phyloP scores from a whole-genome alignment of 1,139 yeast genomes.

The Suhomyces guaymorum region DNA sequence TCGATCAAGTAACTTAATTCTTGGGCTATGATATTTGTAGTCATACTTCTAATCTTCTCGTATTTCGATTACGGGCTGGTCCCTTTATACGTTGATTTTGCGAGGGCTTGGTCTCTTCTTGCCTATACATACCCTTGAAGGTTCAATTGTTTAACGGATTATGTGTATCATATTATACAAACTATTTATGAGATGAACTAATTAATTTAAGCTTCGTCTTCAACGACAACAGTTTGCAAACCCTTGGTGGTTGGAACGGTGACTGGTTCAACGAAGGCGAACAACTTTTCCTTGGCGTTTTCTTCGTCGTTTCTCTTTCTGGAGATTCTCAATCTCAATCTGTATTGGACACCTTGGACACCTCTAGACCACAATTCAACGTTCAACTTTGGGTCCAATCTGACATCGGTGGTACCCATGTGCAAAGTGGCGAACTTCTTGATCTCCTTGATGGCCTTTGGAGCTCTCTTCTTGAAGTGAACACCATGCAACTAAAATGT shows the following conservation, averaged over 20 bases:
- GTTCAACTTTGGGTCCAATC: slow-evolving; percentile 98
- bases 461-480: slow-evolving; percentile 99
- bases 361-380: slow-evolving; percentile 99
- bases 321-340: slow-evolving; percentile 98
- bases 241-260: slow-evolving; percentile 94
- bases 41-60: too few relatives aligned
- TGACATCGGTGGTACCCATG: slow-evolving; percentile 99
- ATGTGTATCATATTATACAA: slow-evolving; percentile 15
- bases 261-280: slow-evolving; percentile 98
- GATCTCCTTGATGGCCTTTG: slow-evolving; percentile 99
- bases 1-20: too few relatives aligned
- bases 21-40: too few relatives aligned
- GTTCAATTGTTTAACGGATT: slow-evolving; percentile 11
- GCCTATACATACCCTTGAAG: slow-evolving; percentile 3
- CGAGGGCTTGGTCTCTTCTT: too few relatives aligned
- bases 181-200: slow-evolving; percentile 13
- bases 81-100: too few relatives aligned
- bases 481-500: slow-evolving; percentile 86
- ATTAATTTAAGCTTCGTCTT: slow-evolving; percentile 64
- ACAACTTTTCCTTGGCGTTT: slow-evolving; percentile 97
- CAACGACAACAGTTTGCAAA: slow-evolving; percentile 95
- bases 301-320: slow-evolving; percentile 99
- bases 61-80: too few relatives aligned
- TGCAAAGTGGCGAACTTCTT: slow-evolving; percentile 97
- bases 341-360: slow-evolving; percentile 97